Conservation (phyloP, 805 yeast species). For the Peterozyma xylosa region DNA sequence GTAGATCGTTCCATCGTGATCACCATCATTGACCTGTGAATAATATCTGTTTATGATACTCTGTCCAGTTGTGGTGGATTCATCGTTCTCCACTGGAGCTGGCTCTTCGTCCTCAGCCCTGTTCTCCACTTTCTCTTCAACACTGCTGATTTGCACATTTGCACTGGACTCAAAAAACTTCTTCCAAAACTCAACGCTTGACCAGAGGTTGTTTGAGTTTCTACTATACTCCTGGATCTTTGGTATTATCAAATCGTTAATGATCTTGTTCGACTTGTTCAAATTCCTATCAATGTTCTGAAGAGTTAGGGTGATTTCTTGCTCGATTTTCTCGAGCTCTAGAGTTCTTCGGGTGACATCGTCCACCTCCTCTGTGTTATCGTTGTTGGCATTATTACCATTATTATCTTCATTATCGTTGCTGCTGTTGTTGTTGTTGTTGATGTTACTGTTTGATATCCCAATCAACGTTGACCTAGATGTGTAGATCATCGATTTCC, state of each 20-base stretch:
- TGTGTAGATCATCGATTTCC: constrained; percentile 7
- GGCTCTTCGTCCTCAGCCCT: constrained; percentile 7
- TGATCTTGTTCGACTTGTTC: constrained; percentile 56
- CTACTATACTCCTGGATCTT: constrained; percentile 51
- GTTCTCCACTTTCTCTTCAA: constrained; percentile 27
- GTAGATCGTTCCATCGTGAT: neutral
- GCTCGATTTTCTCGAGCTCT: constrained; percentile 65
- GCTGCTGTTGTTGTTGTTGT: too few relatives aligned
- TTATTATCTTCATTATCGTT: too few relatives aligned
- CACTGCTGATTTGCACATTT: constrained; percentile 49
- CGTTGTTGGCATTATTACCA: too few relatives aligned
- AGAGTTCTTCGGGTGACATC: constrained; percentile 4
- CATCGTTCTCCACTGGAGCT: constrained; percentile 5
- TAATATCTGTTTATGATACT: constrained; percentile 6
- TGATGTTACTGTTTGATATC: neutral
- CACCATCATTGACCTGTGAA: neutral
- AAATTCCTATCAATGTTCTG: constrained; percentile 77
- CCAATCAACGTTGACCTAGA: constrained; percentile 7
- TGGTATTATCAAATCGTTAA: constrained; percentile 65
- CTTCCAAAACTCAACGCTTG: constrained; percentile 68
- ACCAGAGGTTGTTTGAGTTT: constrained; percentile 55
- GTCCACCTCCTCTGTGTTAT: neutral
- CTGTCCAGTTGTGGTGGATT: constrained; percentile 3
- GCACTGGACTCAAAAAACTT: constrained; percentile 72
- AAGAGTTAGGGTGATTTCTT: constrained; percentile 65